Base-by-base conservation (phyloP, 495 filamentous ascomycete species). In the Viridothelium virens region DNA sequence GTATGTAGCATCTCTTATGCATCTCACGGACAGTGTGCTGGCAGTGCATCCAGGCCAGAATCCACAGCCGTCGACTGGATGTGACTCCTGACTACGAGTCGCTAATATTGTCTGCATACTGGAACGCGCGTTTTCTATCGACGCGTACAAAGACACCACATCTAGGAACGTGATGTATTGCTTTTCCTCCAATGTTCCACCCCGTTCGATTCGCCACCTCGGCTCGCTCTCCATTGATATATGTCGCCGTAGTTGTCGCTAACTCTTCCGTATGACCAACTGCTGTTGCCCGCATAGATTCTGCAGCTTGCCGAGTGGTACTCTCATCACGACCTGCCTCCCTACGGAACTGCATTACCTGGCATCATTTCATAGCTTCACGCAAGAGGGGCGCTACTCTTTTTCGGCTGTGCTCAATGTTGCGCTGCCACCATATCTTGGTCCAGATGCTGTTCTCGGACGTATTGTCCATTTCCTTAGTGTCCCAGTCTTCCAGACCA, bases 331-430 rank as follows among this genome's bases (percentile, higher is more conserved):
- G 5, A 53, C 48, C 11, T 53, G 7, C 14, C 6, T 44, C 14
- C 41, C 48, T 16, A 25, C 25, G 25, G 25, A 25, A 25, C 25
- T 25, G 25, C 25, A 25, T 25, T 10, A 18, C 31, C 36, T 36
- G 31, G 36, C 14, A 34, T 59, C 53, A 59, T 10, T 77, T 77
- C 72, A 91, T 82, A 31, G 81, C 85, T 68, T 83, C 83, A 71
- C 91, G 84, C 70, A 97, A 68, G 76, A 96, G 77, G 38, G 93
- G 93, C 39, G 88, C 92, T 50, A 97, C 90, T 80, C 91, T 87
- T 78, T 97, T 97, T 70, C 93, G 80, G 75, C 92, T 96, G 66
- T 85, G 80, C 61, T 82, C 80, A 33, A 88, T 68, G 70, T 86
- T 82, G 34, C 74, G 76, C 80, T 96, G 92, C 69, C 78, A 63